Evolutionary conservation across 192 early-diverging fungal genomes (phyloP).

Genomic region (Chytriomyces confervae): DNA sequence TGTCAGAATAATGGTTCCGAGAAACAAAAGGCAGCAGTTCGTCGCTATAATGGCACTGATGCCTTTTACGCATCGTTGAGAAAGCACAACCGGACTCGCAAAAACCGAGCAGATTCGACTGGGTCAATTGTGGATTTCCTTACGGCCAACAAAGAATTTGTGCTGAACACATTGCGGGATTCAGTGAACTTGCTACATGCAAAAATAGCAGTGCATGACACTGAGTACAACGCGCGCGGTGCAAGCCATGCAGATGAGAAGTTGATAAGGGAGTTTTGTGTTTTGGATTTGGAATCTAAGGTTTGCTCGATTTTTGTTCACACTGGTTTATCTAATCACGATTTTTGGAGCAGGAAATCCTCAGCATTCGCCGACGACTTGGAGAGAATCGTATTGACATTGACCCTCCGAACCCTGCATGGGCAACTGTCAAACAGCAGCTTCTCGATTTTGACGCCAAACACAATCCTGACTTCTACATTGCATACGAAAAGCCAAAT

Average conservation of each 20-base stretch:
- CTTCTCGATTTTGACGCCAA: slow-evolving; percentile 11
- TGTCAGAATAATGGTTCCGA: no score
- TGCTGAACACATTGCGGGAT: neutral
- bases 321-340: slow-evolving; percentile 9
- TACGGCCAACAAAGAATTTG: neutral
- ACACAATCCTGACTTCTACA: slow-evolving; percentile 9
- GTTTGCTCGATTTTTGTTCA: slow-evolving; percentile 2
- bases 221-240: neutral
- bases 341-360: slow-evolving; percentile 9
- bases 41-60: slow-evolving; percentile 2
- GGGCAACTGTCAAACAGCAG: slow-evolving; percentile 11
- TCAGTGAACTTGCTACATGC: neutral
- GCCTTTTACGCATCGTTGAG: slow-evolving; percentile 7
- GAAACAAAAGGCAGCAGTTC: neutral
- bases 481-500: slow-evolving; percentile 8
- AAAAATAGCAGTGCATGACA: neutral
- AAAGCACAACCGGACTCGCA: slow-evolving; percentile 7
- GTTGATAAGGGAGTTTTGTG: slow-evolving; percentile 4
- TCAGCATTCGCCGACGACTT: slow-evolving; percentile 11
- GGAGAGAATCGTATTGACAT: slow-evolving; percentile 11
- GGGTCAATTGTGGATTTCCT: slow-evolving; percentile 5
- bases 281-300: neutral
- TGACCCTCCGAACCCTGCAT: slow-evolving; percentile 11
- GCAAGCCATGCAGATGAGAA: slow-evolving; percentile 1
- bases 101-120: slow-evolving; percentile 7